Percentiles rank a stretch among this genome's conserved stretches.
Conservation (phyloP, 106 monocot species). For the Cymbidium sinense region DNA sequence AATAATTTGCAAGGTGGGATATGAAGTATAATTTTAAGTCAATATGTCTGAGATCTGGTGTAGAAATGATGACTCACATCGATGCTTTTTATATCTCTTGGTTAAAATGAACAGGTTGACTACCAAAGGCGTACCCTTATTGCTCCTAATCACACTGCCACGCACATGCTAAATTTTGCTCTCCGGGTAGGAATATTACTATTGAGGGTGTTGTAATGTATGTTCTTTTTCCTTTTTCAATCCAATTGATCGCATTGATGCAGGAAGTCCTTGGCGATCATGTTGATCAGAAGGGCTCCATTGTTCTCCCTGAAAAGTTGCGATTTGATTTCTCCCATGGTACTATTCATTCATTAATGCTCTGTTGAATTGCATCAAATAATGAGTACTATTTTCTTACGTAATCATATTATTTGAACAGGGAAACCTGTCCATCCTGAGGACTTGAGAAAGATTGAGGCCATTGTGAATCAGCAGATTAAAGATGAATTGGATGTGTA, state of each 20-base stretch:
- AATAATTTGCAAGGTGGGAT: slow-evolving; percentile 73
- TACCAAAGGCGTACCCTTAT: slow-evolving; percentile 73
- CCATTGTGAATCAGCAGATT: slow-evolving; percentile 88
- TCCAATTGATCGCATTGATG: slow-evolving; percentile 9
- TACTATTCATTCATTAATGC: slow-evolving; percentile 15
- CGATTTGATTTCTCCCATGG: slow-evolving; percentile 98
- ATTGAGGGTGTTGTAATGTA: background rate
- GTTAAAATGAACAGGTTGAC: slow-evolving; percentile 62
- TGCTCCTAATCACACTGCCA: slow-evolving; percentile 97
- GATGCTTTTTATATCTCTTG: slow-evolving; percentile 6
- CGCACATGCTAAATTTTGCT: slow-evolving; percentile 98
- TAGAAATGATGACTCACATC: background rate
- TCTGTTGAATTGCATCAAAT: background rate
- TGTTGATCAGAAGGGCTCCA: slow-evolving; percentile 97
- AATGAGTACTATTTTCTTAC: background rate
- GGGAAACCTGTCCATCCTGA: slow-evolving; percentile 89
- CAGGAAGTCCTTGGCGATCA: slow-evolving; percentile 98
- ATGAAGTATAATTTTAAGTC: background rate
- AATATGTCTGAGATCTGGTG: slow-evolving; percentile 35
- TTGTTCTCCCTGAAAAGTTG: slow-evolving; percentile 98
- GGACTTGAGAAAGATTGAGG: slow-evolving; percentile 83
- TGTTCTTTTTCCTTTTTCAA: background rate
- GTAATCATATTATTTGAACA: slow-evolving; percentile 20
- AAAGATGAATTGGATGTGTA: slow-evolving; percentile 77
- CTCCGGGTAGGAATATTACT: slow-evolving; percentile 53